These are phyloP conservation scores for Beauveria scarabaeidicola DNA, from an alignment of 2,329 filamentous ascomycete genomes.

Conservation along the genomic window DNA sequence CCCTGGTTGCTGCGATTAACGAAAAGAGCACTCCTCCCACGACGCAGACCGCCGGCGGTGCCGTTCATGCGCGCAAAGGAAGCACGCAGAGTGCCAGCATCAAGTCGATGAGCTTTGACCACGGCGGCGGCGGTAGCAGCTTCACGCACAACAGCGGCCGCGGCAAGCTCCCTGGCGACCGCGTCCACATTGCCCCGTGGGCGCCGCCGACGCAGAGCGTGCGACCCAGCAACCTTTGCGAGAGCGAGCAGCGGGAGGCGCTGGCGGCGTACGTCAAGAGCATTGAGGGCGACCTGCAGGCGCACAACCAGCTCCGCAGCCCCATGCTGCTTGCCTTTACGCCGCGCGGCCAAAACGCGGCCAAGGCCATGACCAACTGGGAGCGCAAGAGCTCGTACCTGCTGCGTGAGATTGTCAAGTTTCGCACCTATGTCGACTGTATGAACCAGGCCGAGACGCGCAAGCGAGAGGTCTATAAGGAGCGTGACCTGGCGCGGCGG, in stretches of 20 bases:
- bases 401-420: constrained; percentile 91
- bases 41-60: constrained; percentile 21
- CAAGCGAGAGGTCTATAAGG: constrained; percentile 62
- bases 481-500: constrained; percentile 44
- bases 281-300: constrained; percentile 76
- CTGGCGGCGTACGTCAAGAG: constrained; percentile 72
- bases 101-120: constrained; percentile 54
- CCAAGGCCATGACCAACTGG: constrained; percentile 91
- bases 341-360: constrained; percentile 69
- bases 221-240: constrained; percentile 69
- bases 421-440: constrained; percentile 86
- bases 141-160: constrained; percentile 41
- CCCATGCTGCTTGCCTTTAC: constrained; percentile 88
- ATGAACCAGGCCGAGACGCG: constrained; percentile 61
- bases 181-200: constrained; percentile 80
- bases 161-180: constrained; percentile 71
- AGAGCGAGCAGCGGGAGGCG: constrained; percentile 71
- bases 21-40: constrained; percentile 26
- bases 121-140: constrained; percentile 35
- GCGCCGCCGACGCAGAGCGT: constrained; percentile 81
- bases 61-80: constrained; percentile 30
- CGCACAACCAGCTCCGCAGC: constrained; percentile 79
- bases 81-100: constrained; percentile 44
- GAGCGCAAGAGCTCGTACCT: constrained; percentile 91
- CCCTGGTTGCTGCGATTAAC: constrained; percentile 44